Conservation (phyloP, 495 filamentous ascomycete genomes). For the Chaetomium fimeti region DNA sequence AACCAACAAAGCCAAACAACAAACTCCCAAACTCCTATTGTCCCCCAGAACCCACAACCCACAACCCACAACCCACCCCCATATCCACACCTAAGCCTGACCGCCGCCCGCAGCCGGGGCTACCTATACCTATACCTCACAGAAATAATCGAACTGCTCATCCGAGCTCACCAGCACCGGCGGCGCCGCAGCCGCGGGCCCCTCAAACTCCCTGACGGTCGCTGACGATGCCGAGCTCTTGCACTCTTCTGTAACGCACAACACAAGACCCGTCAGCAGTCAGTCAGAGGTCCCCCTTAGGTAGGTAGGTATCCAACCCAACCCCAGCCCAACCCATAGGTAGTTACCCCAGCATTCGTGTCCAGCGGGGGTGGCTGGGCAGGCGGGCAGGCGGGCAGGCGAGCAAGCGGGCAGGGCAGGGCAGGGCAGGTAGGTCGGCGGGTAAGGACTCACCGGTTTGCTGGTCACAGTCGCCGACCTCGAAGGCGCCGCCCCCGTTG, state of each 20-base stretch:
- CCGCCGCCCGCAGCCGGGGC: no score
- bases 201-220: slow-evolving; percentile 28
- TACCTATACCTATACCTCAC: slow-evolving; percentile 30
- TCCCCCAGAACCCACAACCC: neutral
- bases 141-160: slow-evolving; percentile 42
- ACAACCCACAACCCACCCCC: neutral
- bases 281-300: no score
- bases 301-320: no score
- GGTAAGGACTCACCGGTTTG: slow-evolving; percentile 42
- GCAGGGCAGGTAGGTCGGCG: no score
- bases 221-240: slow-evolving; percentile 30
- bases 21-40: slow-evolving; percentile 1
- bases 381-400: no score
- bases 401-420: no score
- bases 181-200: slow-evolving; percentile 13
- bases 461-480: slow-evolving; percentile 39
- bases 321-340: no score
- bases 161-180: slow-evolving; percentile 35
- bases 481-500: slow-evolving; percentile 28
- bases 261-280: neutral
- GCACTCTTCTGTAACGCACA: slow-evolving; percentile 32
- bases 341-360: no score
- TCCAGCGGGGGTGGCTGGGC: no score
- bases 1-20: neutral
- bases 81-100: neutral